A percentile compares a stretch with the other conserved stretches of the same genome.
phyloP scores from a whole-genome alignment of 768 basidiomycete species.

The Russula olivacea region DNA sequence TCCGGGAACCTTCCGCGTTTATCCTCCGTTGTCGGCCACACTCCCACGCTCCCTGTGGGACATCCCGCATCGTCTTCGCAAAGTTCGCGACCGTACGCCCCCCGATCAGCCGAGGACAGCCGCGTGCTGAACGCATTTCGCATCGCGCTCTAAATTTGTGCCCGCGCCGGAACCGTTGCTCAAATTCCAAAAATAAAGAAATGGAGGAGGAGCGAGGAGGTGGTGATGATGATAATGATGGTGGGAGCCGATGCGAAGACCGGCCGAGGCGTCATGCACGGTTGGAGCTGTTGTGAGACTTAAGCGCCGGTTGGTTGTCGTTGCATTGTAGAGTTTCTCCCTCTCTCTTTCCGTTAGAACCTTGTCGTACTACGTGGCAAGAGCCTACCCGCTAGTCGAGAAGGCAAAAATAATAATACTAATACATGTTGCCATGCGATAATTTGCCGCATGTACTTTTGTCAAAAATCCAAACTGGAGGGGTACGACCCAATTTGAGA shows the following conservation, averaged over 20 bases:
- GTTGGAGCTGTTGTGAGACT: background rate
- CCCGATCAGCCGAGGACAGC: conserved; percentile 34
- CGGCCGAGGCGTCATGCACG: background rate
- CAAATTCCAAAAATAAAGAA: conserved; percentile 12
- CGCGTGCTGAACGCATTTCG: conserved; percentile 35
- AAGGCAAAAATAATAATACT: conserved; percentile 8
- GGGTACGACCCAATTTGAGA: background rate
- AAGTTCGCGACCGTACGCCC: conserved; percentile 27
- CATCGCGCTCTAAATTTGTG: conserved; percentile 28
- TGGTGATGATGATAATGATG: background rate
- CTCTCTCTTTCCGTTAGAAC: background rate
- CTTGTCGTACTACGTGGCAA: conserved; percentile 19
- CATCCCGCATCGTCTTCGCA: conserved; percentile 13
- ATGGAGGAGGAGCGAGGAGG: background rate
- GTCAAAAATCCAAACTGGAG: background rate
- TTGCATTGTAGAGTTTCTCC: conserved; percentile 10
- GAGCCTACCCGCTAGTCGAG: background rate
- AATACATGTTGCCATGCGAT: conserved; percentile 1
- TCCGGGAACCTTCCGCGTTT: conserved; percentile 21
- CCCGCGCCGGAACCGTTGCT: background rate
- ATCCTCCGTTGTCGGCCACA: conserved; percentile 22
- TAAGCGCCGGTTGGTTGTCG: background rate
- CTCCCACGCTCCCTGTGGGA: conserved; percentile 16
- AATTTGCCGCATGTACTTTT: background rate
- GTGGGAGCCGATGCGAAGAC: background rate